Base-by-base conservation (phyloP, 169 alveolate species). In the Babesia ovata region DNA sequence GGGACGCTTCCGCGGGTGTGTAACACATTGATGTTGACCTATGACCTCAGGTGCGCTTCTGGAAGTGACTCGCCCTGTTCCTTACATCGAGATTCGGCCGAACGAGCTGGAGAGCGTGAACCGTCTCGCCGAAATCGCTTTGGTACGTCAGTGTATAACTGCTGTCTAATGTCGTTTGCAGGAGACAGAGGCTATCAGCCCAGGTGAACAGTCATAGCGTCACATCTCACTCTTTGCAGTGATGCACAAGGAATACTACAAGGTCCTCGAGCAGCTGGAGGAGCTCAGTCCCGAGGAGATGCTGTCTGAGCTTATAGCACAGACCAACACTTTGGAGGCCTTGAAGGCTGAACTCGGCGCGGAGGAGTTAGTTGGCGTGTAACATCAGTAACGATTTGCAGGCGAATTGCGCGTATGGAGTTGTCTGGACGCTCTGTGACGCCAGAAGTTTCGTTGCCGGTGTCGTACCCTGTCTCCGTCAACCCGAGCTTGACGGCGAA, bases 331-430 rank as follows among this genome's bases (percentile, higher is more conserved):
- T 6, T 59, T 83, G 62, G 90, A 83, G 81, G 90, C 90, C 14
- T 24, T 75, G 22, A 83, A 75, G 62, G 90, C 90, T 33, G 72
- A 75, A 54, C 61, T 83, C 33, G 85, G 86, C 54, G 74, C 90
- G 17, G 90, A 83, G 59, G 90, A 83, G 90, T 83, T 2, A 19
- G 81, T 60, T 58, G n/a, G 14, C 9, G 56, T 6, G 21, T 13
- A 6, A 8, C 28, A 0, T 6, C 21, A 46, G 52, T 53, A n/a
- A 19, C n/a, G 4, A 10, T 12, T 1, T 44, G 16, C 49, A 83
- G 90, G 82, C 78, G 90, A 19, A 75, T 83, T 33, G 81, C 90
- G 13, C 10, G 90, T 0, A 39, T 75, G 39, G 63, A 73, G 39
- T 33, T 83, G 17, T 65, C 85, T n/a, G 75, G 76, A 0, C 63